Base-by-base conservation (phyloP, 208 protist genomes). In the Tritrichomonas foetus region DNA sequence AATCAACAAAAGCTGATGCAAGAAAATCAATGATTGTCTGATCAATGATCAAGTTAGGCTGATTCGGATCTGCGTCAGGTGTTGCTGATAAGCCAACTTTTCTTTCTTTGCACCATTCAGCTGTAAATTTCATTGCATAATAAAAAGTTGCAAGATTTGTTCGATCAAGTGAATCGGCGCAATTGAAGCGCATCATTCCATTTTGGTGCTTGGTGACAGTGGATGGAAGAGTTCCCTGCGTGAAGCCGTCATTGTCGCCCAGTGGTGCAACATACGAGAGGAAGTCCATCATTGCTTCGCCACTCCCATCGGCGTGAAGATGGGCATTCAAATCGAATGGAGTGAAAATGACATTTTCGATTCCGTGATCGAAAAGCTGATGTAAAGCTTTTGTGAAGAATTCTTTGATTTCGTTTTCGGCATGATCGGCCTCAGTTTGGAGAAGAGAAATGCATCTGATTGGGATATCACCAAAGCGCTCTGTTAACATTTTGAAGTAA, bases 21-120 rank as follows among this genome's bases (percentile, higher is more conserved):
- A 89, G 47, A 49, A 89, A 89, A 39, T 89, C 78, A 61, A 57
- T 89, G 16, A 89, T 89, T n/a, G 9, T 25, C 16, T 89, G 78
- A 53, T 44, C 41, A 16, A 89, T 47, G 20, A 89, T 27, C 39
- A 53, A 44, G 16, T 89, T 61, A 2, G 78, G 78, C 14, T 36
- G n/a, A 49, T 89, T 89, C 30, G 78, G 41, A 50, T 89, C 25
- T 16, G 41, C 47, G 30, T 89, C 57, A 16, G 64, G 11, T n/a
- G 11, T 69, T 8, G 3, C 25, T 11, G 64, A 69, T 69, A 69
- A 69, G 8, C 64, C 64, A 69, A 69, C 27, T 16, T 69, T 69
- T 5, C 5, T 69, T 27, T 27, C 5, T 33, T 20, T 53, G 47
- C 78, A 89, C 78, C 78, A 89, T 36, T 61, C 47, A 3, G 78